These are phyloP conservation scores for Cicer judaicum DNA, from an alignment of 306 rosid species.

Conservation along the genomic window DNA sequence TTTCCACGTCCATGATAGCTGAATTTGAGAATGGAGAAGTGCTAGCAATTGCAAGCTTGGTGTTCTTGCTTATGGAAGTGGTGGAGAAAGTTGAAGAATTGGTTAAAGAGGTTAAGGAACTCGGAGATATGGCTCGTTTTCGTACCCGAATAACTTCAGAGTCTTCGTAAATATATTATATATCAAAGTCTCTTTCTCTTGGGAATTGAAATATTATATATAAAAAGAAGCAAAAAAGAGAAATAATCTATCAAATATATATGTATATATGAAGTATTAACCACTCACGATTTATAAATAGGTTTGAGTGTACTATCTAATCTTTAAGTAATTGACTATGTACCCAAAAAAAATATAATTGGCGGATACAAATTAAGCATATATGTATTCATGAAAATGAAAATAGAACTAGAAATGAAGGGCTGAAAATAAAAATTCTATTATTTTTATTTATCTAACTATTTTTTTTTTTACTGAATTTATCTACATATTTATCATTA, in stretches of 20 bases:
- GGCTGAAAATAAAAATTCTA: too few relatives aligned
- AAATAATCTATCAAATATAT: neutral
- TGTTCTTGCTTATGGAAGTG: slow-evolving; percentile 59
- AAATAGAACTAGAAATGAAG: too few relatives aligned
- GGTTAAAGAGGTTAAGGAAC: slow-evolving; percentile 67
- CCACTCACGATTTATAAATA: slow-evolving; percentile 15
- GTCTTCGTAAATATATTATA: neutral
- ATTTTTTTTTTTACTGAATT: too few relatives aligned
- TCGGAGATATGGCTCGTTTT: slow-evolving; percentile 65
- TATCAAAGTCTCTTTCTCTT: too few relatives aligned
- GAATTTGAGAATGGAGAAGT: slow-evolving; percentile 50
- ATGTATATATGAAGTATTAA: neutral
- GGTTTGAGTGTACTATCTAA: neutral
- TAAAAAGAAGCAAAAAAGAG: too few relatives aligned
- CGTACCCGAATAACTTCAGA: neutral
- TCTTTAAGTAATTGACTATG: neutral
- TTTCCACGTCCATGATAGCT: slow-evolving; percentile 44
- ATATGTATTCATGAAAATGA: neutral
- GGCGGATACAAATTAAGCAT: neutral
- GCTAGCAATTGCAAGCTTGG: slow-evolving; percentile 59
- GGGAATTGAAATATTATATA: too few relatives aligned
- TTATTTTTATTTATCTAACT: too few relatives aligned
- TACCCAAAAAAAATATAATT: neutral
- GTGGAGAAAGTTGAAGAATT: slow-evolving; percentile 66
- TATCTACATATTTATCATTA: too few relatives aligned